Conservation (phyloP, 305 asterid genomes). For the Nicotiana rustica region DNA sequence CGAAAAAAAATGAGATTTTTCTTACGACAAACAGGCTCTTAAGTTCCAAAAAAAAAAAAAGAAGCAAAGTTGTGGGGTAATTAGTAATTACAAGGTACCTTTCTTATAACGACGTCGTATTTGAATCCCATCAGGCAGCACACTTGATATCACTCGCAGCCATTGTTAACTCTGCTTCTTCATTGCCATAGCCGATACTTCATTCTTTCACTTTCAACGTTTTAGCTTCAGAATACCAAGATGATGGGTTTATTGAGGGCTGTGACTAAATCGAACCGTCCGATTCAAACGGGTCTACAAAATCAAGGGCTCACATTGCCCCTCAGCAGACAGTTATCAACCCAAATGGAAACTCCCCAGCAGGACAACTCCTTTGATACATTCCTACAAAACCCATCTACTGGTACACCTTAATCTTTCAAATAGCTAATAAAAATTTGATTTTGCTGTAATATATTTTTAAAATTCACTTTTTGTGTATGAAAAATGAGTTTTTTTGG, state of each 20-base stretch:
- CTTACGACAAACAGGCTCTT: no score
- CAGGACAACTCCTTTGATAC: conserved; percentile 43
- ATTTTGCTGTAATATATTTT: neutral
- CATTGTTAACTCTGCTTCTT: conserved; percentile 31
- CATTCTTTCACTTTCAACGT: neutral
- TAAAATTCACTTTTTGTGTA: neutral
- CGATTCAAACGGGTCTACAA: conserved; percentile 39
- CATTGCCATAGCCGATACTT: conserved; percentile 17
- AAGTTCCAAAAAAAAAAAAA: no score
- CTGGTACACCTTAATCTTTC: conserved; percentile 44
- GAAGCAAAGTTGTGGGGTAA: no score
- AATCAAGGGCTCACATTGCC: conserved; percentile 44
- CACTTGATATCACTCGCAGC: conserved; percentile 15
- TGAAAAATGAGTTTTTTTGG: neutral
- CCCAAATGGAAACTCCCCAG: conserved; percentile 56
- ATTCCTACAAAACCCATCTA: conserved; percentile 48
- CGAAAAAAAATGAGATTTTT: no score
- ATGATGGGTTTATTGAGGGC: conserved; percentile 59
- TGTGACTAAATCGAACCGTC: conserved; percentile 53
- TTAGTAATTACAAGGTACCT: no score
- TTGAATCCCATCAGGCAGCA: no score
- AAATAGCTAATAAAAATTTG: neutral
- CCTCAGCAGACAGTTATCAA: conserved; percentile 58
- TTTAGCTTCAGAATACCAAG: conserved; percentile 29
- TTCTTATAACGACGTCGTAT: no score